Evolutionary conservation across 352 stramenopile species (phyloP).

Genomic region (Phytophthora citricola): DNA sequence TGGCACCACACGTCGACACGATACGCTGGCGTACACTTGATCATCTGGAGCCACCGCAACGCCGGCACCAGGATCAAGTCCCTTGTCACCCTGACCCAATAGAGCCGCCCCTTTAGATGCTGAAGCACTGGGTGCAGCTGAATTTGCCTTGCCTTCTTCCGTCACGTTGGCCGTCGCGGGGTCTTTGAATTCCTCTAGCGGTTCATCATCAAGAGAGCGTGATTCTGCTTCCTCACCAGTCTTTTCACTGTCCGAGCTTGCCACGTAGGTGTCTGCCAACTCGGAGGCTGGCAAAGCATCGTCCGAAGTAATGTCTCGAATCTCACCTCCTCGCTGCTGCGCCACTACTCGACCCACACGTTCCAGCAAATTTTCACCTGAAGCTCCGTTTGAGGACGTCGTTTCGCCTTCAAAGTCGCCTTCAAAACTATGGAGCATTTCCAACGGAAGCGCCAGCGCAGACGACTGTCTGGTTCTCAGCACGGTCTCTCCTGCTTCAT

Average conservation of each 20-base stretch:
- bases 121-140: constrained; percentile 2
- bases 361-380: constrained; percentile 60
- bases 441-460: constrained; percentile 40
- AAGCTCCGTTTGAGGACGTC: constrained; percentile 24
- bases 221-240: constrained; percentile 13
- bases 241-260: constrained; percentile 30
- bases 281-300: constrained; percentile 30
- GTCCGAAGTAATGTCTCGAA: constrained; percentile 78
- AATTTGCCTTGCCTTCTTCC: constrained; percentile 16
- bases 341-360: constrained; percentile 74
- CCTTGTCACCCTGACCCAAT: constrained; percentile 49
- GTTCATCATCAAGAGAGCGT: constrained; percentile 24
- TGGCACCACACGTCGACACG: constrained; percentile 75
- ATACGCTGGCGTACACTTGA: constrained; percentile 67
- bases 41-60: constrained; percentile 63
- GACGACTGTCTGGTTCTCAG: constrained; percentile 19
- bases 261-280: constrained; percentile 36
- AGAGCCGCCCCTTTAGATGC: constrained; percentile 25
- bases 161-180: not conserved
- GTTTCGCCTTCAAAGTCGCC: constrained; percentile 31
- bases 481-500: constrained; percentile 3
- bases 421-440: constrained; percentile 51
- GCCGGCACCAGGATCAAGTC: constrained; percentile 73
- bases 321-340: constrained; percentile 77
- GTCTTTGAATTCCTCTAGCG: constrained; percentile 35